Percentiles rank a stretch among this genome's conserved stretches.
Conservation (phyloP, 352 stramenopile species). For the Globisporangium nagaii region DNA sequence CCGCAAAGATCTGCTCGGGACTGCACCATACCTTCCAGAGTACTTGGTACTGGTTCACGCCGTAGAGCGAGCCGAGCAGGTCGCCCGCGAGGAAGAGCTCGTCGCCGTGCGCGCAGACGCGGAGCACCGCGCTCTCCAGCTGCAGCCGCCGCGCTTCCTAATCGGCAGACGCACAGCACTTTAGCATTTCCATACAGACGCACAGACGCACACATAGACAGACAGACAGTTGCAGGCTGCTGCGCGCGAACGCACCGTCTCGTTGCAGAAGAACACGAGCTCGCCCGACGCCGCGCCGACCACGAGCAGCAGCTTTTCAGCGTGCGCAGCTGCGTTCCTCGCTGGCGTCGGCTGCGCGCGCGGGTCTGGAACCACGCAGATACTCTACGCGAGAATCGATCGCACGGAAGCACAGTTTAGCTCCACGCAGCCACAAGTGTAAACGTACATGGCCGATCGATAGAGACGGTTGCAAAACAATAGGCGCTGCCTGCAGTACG, state of each 20-base stretch:
- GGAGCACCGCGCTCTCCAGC: slow-evolving; percentile 35
- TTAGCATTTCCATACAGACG: too few species aligned
- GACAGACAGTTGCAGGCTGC: too few species aligned
- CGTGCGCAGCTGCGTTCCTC: slow-evolving; percentile 4
- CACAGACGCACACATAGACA: background rate
- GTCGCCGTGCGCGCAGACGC: slow-evolving; percentile 22
- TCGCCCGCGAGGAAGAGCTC: slow-evolving; percentile 43
- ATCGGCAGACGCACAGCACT: background rate
- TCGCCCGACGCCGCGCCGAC: slow-evolving; percentile 32
- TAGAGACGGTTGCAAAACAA: too few species aligned
- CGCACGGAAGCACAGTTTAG: background rate
- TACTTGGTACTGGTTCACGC: slow-evolving; percentile 46
- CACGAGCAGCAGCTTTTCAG: slow-evolving; percentile 25
- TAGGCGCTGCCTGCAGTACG: too few species aligned
- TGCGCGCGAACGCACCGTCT: slow-evolving; percentile 25
- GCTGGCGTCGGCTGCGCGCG: background rate
- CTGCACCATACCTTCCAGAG: slow-evolving; percentile 33
- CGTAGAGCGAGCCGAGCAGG: slow-evolving; percentile 35
- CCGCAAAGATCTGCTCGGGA: background rate
- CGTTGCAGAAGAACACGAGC: slow-evolving; percentile 40
- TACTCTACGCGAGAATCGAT: slow-evolving; percentile 5
- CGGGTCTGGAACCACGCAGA: slow-evolving; percentile 9
- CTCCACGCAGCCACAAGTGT: background rate
- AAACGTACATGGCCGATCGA: background rate
- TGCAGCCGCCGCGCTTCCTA: slow-evolving; percentile 48